These are phyloP conservation scores for Corylus americana DNA, from an alignment of 306 rosid species.

Conservation along the genomic window DNA sequence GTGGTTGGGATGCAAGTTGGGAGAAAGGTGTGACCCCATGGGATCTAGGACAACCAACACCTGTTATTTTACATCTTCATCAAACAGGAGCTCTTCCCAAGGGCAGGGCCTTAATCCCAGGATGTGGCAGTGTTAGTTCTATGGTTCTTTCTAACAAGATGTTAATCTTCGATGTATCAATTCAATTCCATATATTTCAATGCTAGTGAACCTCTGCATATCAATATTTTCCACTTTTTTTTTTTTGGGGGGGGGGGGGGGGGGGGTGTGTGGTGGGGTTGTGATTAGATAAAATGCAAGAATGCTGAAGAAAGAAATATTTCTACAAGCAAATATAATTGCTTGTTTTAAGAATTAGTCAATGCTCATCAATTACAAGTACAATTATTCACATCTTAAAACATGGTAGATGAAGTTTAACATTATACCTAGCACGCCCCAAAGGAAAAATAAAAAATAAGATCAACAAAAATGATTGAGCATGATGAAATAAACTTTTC, in stretches of 20 bases:
- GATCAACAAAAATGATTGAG: not conserved
- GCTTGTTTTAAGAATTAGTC: not conserved
- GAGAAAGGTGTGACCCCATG: constrained; percentile 46
- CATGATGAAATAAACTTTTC: not conserved
- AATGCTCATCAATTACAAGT: not conserved
- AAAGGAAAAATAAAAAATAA: not conserved
- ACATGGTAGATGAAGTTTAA: not conserved
- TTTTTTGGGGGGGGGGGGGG: no score
- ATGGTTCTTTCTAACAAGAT: not conserved
- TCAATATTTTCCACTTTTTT: no score
- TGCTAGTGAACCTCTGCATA: not conserved
- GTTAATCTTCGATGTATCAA: not conserved
- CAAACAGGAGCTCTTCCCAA: constrained; percentile 33
- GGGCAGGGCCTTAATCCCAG: constrained; percentile 44
- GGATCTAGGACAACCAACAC: constrained; percentile 42
- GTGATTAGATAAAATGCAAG: no score
- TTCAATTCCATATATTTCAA: not conserved
- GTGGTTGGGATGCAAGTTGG: constrained; percentile 45
- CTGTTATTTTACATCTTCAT: constrained; percentile 38
- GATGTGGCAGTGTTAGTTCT: constrained; percentile 43
- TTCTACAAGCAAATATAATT: not conserved
- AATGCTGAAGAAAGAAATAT: not conserved
- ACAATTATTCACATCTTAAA: not conserved
- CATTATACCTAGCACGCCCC: not conserved
- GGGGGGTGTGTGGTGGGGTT: no score